Conservation (phyloP, 176 grass and related monocot genomes). For the Zoysia pacifica region DNA sequence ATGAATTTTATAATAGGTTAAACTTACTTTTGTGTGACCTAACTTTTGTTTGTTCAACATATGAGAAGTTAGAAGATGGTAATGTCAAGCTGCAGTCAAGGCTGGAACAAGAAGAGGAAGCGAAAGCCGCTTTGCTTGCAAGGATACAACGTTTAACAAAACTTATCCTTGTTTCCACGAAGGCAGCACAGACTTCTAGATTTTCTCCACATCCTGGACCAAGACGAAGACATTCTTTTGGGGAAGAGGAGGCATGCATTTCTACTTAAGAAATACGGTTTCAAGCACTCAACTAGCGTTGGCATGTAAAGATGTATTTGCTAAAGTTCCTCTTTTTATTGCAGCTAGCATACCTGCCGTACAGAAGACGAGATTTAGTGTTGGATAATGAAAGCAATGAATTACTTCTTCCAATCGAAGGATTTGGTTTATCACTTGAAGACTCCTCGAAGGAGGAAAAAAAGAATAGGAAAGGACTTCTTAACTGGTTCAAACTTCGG, state of each 20-base stretch:
- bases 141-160: constrained; percentile 97
- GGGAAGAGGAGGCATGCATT: constrained; percentile 92
- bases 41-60: constrained; percentile 51
- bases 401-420: constrained; percentile 77
- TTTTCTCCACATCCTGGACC: constrained; percentile 80
- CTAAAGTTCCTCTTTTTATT: constrained; percentile 44
- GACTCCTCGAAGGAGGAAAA: constrained; percentile 92
- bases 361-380: constrained; percentile 88
- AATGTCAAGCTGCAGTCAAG: constrained; percentile 94
- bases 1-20: background rate
- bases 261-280: constrained; percentile 34
- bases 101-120: constrained; percentile 98
- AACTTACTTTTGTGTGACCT: constrained; percentile 38
- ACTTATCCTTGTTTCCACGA: constrained; percentile 97
- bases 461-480: constrained; percentile 86
- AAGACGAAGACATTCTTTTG: constrained; percentile 97
- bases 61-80: constrained; percentile 96
- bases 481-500: constrained; percentile 97
- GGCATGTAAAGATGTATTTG: constrained; percentile 30
- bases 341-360: constrained; percentile 96
- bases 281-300: background rate
- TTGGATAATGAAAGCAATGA: constrained; percentile 88
- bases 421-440: constrained; percentile 74
- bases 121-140: constrained; percentile 93
- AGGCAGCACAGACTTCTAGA: constrained; percentile 66